Evolutionary conservation across 2,329 filamentous ascomycete genomes (phyloP).

Genomic region (Colletotrichum sp.): DNA sequence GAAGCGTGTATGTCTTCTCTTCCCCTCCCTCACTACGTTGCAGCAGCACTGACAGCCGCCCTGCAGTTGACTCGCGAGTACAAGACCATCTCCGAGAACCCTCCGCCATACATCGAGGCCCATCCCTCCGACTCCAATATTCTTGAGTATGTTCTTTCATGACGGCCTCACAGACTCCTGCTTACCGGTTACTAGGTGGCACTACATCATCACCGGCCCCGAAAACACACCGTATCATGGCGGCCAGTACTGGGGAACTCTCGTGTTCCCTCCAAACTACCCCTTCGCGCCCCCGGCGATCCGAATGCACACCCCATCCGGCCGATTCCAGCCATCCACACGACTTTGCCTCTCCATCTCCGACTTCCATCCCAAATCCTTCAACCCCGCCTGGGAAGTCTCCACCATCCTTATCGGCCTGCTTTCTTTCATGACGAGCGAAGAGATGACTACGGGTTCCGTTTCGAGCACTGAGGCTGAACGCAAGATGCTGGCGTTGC

Average conservation of each 20-base stretch:
- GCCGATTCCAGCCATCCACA: conserved; percentile 91
- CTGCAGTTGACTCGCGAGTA: conserved; percentile 65
- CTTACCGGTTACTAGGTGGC: conserved; percentile 67
- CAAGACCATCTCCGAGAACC: conserved; percentile 71
- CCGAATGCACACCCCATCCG: conserved; percentile 97
- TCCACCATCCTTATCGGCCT: conserved; percentile 95
- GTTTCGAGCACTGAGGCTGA: conserved; percentile 79
- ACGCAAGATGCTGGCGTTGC: conserved; percentile 76
- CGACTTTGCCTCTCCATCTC: conserved; percentile 94
- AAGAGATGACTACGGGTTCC: conserved; percentile 97
- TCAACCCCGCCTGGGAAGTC: conserved; percentile 98
- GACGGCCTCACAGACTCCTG: not conserved
- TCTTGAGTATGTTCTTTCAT: conserved; percentile 67
- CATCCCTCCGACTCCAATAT: conserved; percentile 93
- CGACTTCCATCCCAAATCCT: conserved; percentile 97
- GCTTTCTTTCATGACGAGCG: conserved; percentile 96
- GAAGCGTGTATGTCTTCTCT: conserved; percentile 63
- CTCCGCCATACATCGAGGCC: conserved; percentile 86
- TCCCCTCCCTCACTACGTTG: not conserved
- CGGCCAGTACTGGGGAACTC: conserved; percentile 97
- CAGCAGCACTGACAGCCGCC: conserved; percentile 24
- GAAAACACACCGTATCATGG: conserved; percentile 92
- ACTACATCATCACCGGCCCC: conserved; percentile 94
- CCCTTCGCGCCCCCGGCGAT: conserved; percentile 97
- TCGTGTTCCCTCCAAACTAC: conserved; percentile 95